Conservation (phyloP, 305 asterid species). For the Fraxinus baroniana region DNA sequence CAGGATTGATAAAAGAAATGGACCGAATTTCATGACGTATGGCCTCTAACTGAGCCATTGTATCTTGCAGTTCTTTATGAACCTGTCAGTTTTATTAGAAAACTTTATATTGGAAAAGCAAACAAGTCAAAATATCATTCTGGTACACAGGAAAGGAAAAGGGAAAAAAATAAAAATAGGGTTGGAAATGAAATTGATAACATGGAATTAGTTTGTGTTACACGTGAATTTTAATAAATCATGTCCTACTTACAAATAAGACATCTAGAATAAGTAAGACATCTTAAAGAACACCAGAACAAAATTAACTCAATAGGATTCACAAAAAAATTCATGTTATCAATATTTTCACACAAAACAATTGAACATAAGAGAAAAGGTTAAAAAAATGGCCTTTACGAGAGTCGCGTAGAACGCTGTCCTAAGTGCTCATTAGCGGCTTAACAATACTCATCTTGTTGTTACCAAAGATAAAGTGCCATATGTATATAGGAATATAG, state of each 20-base stretch:
- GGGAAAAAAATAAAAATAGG: neutral
- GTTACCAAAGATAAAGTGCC: neutral
- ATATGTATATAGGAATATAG: neutral
- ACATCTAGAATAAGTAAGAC: neutral
- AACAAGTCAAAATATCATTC: neutral
- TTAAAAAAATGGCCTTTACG: neutral
- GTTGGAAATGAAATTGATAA: neutral
- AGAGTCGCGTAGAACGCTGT: neutral
- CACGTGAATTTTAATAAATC: neutral
- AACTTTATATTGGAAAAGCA: slow-evolving; percentile 9
- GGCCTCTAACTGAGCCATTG: slow-evolving; percentile 81
- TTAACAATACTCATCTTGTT: neutral
- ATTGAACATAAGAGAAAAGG: neutral
- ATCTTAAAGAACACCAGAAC: neutral
- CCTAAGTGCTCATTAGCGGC: neutral
- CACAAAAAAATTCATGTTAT: neutral
- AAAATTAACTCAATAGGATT: neutral
- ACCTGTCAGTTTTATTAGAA: slow-evolving; percentile 40
- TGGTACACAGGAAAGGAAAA: neutral
- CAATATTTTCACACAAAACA: neutral
- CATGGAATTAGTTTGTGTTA: neutral
- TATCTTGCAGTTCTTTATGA: slow-evolving; percentile 83
- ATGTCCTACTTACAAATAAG: neutral
- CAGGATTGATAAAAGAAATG: slow-evolving; percentile 68
- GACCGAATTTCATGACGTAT: slow-evolving; percentile 78